A percentile compares a stretch with the other conserved stretches of the same genome.
Evolutionary conservation across 1,284 basidiomycete genomes (phyloP).

Genomic region (Malassezia pachydermatis): DNA sequence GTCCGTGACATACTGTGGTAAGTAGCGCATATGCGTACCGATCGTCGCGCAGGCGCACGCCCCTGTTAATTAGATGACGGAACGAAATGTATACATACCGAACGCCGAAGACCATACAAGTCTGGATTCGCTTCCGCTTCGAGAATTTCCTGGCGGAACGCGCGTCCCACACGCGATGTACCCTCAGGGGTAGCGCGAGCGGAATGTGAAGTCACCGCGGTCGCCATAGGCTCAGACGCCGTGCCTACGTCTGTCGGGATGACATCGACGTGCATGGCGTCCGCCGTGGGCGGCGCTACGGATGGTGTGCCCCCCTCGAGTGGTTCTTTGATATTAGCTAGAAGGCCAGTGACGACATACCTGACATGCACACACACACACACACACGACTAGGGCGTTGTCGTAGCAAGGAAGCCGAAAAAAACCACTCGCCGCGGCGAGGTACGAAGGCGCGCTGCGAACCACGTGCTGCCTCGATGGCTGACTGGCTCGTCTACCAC

Average conservation of each 20-base stretch:
- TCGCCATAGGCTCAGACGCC: not conserved
- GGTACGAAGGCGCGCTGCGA: too few species aligned
- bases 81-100: slow-evolving; percentile 36
- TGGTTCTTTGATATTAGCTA: too few species aligned
- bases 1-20: slow-evolving; percentile 10
- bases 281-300: not conserved
- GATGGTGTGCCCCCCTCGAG: too few species aligned
- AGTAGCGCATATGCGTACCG: not conserved
- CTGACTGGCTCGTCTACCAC: too few species aligned
- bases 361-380: too few species aligned
- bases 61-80: slow-evolving; percentile 14
- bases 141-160: slow-evolving; percentile 6
- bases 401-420: too few species aligned
- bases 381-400: too few species aligned
- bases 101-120: slow-evolving; percentile 18
- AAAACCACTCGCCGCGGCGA: too few species aligned
- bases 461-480: too few species aligned
- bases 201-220: too few species aligned
- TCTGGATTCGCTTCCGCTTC: slow-evolving; percentile 19
- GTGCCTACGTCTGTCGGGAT: not conserved
- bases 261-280: not conserved
- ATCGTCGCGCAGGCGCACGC: slow-evolving; percentile 14
- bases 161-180: not conserved
- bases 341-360: too few species aligned
- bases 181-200: not conserved